A percentile compares a stretch with the other conserved stretches of the same genome.
Evolutionary conservation across 2,329 filamentous ascomycete genomes (phyloP).

Genomic region (Sclerotinia subarctica): DNA sequence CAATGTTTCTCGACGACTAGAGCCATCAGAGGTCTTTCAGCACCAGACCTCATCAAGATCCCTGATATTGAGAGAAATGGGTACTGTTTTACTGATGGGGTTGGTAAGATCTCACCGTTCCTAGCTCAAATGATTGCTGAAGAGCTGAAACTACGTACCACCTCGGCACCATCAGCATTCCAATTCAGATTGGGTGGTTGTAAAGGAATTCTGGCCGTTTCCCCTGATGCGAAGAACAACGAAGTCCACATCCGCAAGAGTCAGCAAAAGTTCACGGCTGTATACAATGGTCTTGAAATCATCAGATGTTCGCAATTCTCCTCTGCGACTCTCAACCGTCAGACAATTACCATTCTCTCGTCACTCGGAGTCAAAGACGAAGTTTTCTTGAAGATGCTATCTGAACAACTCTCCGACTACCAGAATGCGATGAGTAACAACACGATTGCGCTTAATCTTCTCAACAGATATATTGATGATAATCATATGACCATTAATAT

Average conservation of each 20-base stretch:
- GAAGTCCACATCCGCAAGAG: conserved; percentile 78
- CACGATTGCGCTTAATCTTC: conserved; percentile 59
- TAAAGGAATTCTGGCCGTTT: conserved; percentile 82
- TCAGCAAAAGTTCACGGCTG: conserved; percentile 80
- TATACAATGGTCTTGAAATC: conserved; percentile 74
- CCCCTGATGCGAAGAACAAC: conserved; percentile 61
- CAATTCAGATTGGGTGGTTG: conserved; percentile 91
- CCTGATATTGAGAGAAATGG: conserved; percentile 67
- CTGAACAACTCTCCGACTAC: conserved; percentile 64
- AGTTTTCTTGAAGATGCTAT: conserved; percentile 66
- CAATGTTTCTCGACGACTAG: conserved; percentile 95
- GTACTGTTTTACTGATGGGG: conserved; percentile 82
- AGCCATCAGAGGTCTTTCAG: conserved; percentile 62
- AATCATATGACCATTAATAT: conserved; percentile 76
- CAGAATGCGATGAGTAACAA: conserved; percentile 67
- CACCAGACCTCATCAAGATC: conserved; percentile 55
- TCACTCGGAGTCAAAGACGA: conserved; percentile 66
- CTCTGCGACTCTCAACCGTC: conserved; percentile 79
- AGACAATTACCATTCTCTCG: conserved; percentile 83
- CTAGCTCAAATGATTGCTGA: conserved; percentile 70
- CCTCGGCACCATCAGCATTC: conserved; percentile 70
- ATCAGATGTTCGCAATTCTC: conserved; percentile 76
- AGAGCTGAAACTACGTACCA: conserved; percentile 62
- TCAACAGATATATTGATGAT: conserved; percentile 76
- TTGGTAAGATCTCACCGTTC: conserved; percentile 84